A percentile compares a stretch with the other conserved stretches of the same genome.
These are phyloP conservation scores for Hyphopichia burtonii DNA, from an alignment of 1,139 yeast species.

Conservation along the genomic window DNA sequence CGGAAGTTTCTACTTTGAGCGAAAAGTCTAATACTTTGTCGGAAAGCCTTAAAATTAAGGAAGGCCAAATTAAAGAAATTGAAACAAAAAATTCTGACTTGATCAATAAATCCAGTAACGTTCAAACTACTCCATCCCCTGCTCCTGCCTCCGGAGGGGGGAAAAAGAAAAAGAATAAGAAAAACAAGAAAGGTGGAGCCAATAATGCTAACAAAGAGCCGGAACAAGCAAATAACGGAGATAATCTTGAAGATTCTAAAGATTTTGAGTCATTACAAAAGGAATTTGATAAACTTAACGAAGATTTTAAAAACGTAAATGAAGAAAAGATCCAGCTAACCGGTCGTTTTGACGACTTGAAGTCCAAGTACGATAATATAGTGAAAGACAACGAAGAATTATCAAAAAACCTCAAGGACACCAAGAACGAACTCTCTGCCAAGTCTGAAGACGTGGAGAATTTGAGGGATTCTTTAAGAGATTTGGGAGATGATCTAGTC, in stretches of 20 bases:
- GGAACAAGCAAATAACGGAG: not conserved
- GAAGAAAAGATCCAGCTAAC: not conserved
- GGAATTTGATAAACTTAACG: constrained; percentile 3
- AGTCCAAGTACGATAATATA: constrained; percentile 8
- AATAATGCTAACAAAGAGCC: not conserved
- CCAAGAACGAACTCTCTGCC: constrained; percentile 19
- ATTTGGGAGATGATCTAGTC: constrained; percentile 76
- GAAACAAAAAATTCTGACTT: too few species aligned
- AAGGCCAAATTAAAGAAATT: constrained; percentile 16
- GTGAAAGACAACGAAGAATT: constrained; percentile 17
- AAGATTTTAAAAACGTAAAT: constrained; percentile 1
- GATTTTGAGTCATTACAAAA: constrained; percentile 3
- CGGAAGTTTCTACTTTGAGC: not conserved
- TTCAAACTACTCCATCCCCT: constrained; percentile 1
- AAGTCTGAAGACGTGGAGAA: constrained; percentile 54
- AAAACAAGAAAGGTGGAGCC: constrained; percentile 3
- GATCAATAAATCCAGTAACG: constrained; percentile 7
- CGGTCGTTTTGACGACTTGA: constrained; percentile 6
- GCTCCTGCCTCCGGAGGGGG: not conserved
- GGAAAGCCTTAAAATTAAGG: not conserved
- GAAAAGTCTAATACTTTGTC: not conserved
- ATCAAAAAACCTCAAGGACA: constrained; percentile 11
- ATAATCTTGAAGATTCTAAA: not conserved
- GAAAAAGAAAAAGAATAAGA: constrained; percentile 6
- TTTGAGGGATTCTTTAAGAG: constrained; percentile 69